These are phyloP conservation scores for Teratosphaeriaceae sp. DNA, from an alignment of 2,329 filamentous ascomycete genomes.

Conservation along the genomic window DNA sequence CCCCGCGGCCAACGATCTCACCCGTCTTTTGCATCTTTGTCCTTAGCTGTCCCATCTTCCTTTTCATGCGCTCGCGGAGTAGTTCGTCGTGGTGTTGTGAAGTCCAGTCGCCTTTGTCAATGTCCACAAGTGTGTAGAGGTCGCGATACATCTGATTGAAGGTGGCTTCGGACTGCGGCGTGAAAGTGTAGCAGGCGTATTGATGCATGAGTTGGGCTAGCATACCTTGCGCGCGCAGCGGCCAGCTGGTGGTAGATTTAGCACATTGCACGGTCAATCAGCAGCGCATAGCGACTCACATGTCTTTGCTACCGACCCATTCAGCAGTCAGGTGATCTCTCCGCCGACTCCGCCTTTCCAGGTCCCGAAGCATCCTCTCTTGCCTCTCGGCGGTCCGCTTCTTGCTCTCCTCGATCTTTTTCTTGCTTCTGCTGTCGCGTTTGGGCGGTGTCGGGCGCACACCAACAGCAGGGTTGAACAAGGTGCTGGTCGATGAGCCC, in stretches of 20 bases:
- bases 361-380: conserved; percentile 30
- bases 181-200: conserved; percentile 28
- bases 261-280: too few relatives aligned
- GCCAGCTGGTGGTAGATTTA: too few relatives aligned
- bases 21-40: conserved; percentile 34
- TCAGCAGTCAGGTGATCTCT: conserved; percentile 32
- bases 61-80: conserved; percentile 31
- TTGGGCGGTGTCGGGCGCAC: conserved; percentile 22
- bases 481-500: conserved; percentile 11
- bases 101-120: conserved; percentile 28
- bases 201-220: conserved; percentile 32
- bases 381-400: conserved; percentile 29
- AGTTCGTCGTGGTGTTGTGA: conserved; percentile 29
- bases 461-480: conserved; percentile 20
- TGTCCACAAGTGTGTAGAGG: conserved; percentile 30
- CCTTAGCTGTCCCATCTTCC: conserved; percentile 32
- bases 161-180: conserved; percentile 23
- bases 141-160: conserved; percentile 31
- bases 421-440: conserved; percentile 31
- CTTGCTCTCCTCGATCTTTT: conserved; percentile 33
- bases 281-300: too few relatives aligned
- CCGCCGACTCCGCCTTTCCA: conserved; percentile 30
- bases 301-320: conserved; percentile 32
- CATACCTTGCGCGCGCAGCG: conserved; percentile 27
- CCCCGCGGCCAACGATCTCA: conserved; percentile 27